Conservation (phyloP, 78 protist species). For the Speleostelium caveatum region DNA sequence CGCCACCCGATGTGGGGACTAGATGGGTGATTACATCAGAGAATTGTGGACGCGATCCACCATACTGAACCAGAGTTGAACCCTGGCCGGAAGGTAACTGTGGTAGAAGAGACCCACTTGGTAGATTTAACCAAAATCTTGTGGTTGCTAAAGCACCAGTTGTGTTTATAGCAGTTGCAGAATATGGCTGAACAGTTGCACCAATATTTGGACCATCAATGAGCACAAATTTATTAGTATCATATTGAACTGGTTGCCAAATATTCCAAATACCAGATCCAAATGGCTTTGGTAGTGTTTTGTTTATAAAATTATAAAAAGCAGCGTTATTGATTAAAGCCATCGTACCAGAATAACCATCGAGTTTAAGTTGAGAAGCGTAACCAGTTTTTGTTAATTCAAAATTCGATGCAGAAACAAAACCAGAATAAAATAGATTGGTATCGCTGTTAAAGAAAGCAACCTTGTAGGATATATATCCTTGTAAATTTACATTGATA, state of each 20-base stretch:
- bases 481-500: background rate
- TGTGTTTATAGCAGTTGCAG: background rate
- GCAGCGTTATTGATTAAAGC: background rate
- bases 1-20: background rate
- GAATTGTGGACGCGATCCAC: conserved; percentile 10
- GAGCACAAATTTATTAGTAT: background rate
- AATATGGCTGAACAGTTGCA: background rate
- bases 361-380: background rate
- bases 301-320: conserved; percentile 1
- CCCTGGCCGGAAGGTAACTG: background rate
- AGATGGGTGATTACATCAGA: background rate
- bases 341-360: conserved; percentile 8
- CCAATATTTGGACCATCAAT: conserved; percentile 14
- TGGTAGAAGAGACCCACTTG: background rate
- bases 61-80: background rate
- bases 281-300: conserved; percentile 26
- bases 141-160: background rate
- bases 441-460: background rate
- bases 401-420: background rate
- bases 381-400: background rate
- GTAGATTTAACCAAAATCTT: background rate
- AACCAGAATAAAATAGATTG: conserved; percentile 17
- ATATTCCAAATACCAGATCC: background rate
- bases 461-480: conserved; percentile 13
- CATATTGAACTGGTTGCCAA: conserved; percentile 9